phyloP scores from a whole-genome alignment of 139 green algal species.

The Chlorella vulgaris region DNA sequence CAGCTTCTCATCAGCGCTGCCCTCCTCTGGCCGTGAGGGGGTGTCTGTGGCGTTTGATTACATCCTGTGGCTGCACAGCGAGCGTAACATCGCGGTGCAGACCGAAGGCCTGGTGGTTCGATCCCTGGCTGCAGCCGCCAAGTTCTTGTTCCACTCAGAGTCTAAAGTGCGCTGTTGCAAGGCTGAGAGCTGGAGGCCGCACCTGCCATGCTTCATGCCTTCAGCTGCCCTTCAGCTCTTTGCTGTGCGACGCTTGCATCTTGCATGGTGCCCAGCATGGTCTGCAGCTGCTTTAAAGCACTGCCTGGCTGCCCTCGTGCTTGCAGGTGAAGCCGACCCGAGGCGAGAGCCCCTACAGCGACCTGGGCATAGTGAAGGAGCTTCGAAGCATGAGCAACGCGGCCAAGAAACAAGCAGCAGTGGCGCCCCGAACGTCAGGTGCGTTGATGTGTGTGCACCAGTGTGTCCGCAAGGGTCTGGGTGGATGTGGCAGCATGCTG shows the following conservation, averaged over 20 bases:
- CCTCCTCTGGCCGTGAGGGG: conserved; percentile 30
- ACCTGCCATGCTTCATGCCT: background rate
- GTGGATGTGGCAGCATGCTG: background rate
- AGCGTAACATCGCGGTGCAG: conserved; percentile 33
- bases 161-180: conserved; percentile 28
- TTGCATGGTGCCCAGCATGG: background rate
- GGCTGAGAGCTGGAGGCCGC: background rate
- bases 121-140: conserved; percentile 30
- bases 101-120: conserved; percentile 50
- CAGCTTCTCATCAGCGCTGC: conserved; percentile 42
- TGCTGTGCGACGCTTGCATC: background rate
- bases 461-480: too few species aligned
- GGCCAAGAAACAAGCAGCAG: conserved; percentile 14
- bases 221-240: background rate
- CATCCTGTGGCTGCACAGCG: conserved; percentile 54
- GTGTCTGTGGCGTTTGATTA: conserved; percentile 61
- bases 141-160: conserved; percentile 63
- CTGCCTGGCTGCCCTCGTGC: background rate
- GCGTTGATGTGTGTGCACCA: too few species aligned
- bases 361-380: conserved; percentile 62
- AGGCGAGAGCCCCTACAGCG: conserved; percentile 57
- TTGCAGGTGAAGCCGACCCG: conserved; percentile 25
- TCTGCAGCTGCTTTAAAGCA: background rate
- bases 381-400: conserved; percentile 52
- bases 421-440: conserved; percentile 24